Percentiles rank a stretch among this genome's conserved stretches.
phyloP scores from a whole-genome alignment of 306 rosid species.

The Rosa lucieae region DNA sequence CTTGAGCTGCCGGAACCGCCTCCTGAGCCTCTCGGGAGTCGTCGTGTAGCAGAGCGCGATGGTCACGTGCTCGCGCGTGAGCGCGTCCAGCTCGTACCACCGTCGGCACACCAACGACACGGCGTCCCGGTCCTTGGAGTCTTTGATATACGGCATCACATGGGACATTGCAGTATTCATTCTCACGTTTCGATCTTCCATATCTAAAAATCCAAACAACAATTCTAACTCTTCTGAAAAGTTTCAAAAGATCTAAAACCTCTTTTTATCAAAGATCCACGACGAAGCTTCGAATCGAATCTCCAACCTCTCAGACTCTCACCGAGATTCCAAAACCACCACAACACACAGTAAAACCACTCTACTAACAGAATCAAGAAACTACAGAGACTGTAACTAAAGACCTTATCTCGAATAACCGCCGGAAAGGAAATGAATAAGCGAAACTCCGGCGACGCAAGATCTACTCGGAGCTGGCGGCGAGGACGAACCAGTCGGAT shows the following conservation, averaged over 20 bases:
- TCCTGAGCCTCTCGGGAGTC: constrained; percentile 64
- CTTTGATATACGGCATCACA: constrained; percentile 72
- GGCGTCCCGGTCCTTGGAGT: constrained; percentile 77
- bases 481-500: constrained; percentile 35
- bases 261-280: neutral
- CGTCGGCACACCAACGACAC: constrained; percentile 78
- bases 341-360: neutral
- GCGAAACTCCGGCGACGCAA: neutral
- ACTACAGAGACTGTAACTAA: neutral
- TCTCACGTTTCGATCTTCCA: constrained; percentile 37
- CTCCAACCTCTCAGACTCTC: neutral
- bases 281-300: constrained; percentile 6
- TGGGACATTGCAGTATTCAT: constrained; percentile 41
- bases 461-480: constrained; percentile 14
- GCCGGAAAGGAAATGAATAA: neutral
- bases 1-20: constrained; percentile 68
- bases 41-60: constrained; percentile 93
- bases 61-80: constrained; percentile 90
- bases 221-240: neutral
- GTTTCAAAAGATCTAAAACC: neutral
- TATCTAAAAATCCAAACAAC: neutral
- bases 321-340: neutral
- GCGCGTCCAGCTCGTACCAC: constrained; percentile 88
- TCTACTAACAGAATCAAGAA: neutral
- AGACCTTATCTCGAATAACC: neutral